Evolutionary conservation across 306 rosid species (phyloP).

Genomic region (Trifolium fragiferum): DNA sequence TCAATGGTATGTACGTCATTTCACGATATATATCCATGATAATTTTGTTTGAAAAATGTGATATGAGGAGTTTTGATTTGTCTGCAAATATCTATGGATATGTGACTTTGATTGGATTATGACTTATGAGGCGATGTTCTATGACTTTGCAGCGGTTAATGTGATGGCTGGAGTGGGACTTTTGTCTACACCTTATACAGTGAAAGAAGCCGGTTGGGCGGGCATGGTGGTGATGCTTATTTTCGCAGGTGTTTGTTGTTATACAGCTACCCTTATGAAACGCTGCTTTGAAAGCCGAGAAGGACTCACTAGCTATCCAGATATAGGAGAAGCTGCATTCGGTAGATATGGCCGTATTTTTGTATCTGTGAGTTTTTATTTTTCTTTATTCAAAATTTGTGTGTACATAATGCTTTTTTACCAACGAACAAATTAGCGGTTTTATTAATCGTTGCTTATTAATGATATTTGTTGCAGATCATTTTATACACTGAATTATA

Average conservation of each 20-base stretch:
- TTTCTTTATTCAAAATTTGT: background rate
- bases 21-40: no score
- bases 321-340: slow-evolving; percentile 88
- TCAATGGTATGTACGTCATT: slow-evolving; percentile 69
- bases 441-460: slow-evolving; percentile 39
- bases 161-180: slow-evolving; percentile 86
- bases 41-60: background rate
- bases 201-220: slow-evolving; percentile 81
- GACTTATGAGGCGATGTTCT: background rate
- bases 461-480: slow-evolving; percentile 60
- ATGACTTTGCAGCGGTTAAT: slow-evolving; percentile 61
- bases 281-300: slow-evolving; percentile 70
- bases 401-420: background rate
- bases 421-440: background rate
- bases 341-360: slow-evolving; percentile 75
- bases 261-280: slow-evolving; percentile 79
- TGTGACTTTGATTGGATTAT: background rate
- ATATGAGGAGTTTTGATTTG: slow-evolving; percentile 1
- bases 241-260: slow-evolving; percentile 73
- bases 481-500: slow-evolving; percentile 75
- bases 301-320: slow-evolving; percentile 71
- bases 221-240: slow-evolving; percentile 64
- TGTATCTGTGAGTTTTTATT: slow-evolving; percentile 65
- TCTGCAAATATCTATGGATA: slow-evolving; percentile 4
- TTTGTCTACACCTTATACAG: slow-evolving; percentile 70